Conservation (phyloP, 768 basidiomycete species). For the Auricularia heimuer region DNA sequence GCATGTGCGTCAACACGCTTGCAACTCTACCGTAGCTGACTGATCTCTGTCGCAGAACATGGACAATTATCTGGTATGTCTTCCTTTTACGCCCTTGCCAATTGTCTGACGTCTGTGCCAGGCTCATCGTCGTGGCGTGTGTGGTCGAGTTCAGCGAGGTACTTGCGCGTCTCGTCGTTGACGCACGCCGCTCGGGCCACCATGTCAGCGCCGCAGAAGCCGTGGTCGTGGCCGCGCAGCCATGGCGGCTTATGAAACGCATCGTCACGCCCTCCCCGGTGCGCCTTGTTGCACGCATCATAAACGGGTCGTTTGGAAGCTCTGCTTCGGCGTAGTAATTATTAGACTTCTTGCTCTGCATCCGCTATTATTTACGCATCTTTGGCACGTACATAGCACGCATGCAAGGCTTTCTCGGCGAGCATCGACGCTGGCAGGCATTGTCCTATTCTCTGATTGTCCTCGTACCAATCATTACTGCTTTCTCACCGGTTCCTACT, state of each 20-base stretch:
- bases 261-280: not conserved
- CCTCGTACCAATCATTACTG: too few relatives aligned
- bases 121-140: slow-evolving; percentile 84
- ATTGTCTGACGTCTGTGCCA: slow-evolving; percentile 24
- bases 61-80: slow-evolving; percentile 56
- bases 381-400: too few relatives aligned
- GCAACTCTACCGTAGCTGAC: too few relatives aligned
- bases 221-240: not conserved
- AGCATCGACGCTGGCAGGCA: too few relatives aligned
- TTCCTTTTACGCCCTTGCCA: slow-evolving; percentile 34
- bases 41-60: slow-evolving; percentile 31
- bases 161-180: slow-evolving; percentile 63
- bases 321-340: not conserved
- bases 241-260: not conserved
- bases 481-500: too few relatives aligned
- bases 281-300: not conserved
- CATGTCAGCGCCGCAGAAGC: not conserved
- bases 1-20: slow-evolving; percentile 33
- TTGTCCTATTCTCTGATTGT: too few relatives aligned
- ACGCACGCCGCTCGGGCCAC: slow-evolving; percentile 25
- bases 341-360: not conserved
- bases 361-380: not conserved
- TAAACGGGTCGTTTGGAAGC: not conserved
- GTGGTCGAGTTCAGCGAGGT: slow-evolving; percentile 85
- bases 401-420: too few relatives aligned